Percentiles rank a stretch among this genome's conserved stretches.
phyloP scores from a whole-genome alignment of 495 filamentous ascomycete species.

The Aspergillus sparsus region DNA sequence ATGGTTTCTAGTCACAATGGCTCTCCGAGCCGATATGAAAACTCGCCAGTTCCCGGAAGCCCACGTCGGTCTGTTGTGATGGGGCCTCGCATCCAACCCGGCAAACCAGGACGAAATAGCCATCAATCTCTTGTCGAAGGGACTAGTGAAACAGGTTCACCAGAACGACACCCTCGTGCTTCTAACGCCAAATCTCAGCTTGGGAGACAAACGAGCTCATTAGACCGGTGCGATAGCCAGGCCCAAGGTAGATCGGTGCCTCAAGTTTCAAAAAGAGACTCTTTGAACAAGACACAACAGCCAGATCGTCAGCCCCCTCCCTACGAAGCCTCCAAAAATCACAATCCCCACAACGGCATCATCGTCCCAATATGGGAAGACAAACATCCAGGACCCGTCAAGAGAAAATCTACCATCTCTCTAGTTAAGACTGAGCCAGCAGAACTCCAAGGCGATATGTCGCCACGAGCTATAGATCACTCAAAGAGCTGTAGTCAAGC shows the following conservation, averaged over 20 bases:
- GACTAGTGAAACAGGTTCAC: conserved; percentile 18
- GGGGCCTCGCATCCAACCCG: conserved; percentile 43
- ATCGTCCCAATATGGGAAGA: conserved; percentile 49
- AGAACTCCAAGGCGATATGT: conserved; percentile 20
- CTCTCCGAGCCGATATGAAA: conserved; percentile 31
- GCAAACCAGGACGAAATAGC: conserved; percentile 27
- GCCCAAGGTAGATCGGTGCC: conserved; percentile 6
- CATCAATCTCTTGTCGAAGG: conserved; percentile 25
- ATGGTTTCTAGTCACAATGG: conserved; percentile 25
- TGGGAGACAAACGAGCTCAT: conserved; percentile 27
- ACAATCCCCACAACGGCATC: conserved; percentile 16
- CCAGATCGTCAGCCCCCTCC: not conserved
- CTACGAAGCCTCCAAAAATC: not conserved
- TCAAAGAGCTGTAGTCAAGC: conserved; percentile 14
- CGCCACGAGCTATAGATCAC: conserved; percentile 14
- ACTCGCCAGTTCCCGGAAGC: conserved; percentile 30
- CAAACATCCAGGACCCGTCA: conserved; percentile 1
- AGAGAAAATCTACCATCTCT: conserved; percentile 17
- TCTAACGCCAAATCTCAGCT: conserved; percentile 25
- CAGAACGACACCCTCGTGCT: conserved; percentile 29
- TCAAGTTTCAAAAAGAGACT: conserved; percentile 5
- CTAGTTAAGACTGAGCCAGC: conserved; percentile 15
- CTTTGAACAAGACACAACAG: not conserved
- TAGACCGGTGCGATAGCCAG: conserved; percentile 24
- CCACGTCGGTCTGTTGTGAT: conserved; percentile 41